These are phyloP conservation scores for Phylloporus rhodoxanthus DNA, from an alignment of 768 basidiomycete genomes.

Conservation along the genomic window DNA sequence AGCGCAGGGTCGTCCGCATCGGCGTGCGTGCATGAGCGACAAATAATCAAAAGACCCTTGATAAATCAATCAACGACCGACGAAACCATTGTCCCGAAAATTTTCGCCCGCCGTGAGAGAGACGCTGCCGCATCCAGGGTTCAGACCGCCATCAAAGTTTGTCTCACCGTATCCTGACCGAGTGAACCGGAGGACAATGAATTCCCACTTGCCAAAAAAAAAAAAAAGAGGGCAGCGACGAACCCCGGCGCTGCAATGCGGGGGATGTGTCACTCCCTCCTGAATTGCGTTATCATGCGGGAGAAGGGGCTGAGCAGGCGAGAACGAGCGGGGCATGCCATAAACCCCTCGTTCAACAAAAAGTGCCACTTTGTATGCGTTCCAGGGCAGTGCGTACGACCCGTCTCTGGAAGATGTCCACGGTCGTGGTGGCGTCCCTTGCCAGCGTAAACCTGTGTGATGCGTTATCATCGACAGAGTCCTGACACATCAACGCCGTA, in stretches of 20 bases:
- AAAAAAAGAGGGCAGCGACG: background rate
- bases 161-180: background rate
- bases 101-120: background rate
- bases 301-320: background rate
- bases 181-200: background rate
- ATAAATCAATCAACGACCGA: background rate
- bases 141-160: background rate
- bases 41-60: background rate
- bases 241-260: background rate
- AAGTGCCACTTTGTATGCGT: background rate
- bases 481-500: background rate
- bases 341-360: background rate
- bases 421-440: constrained; percentile 15
- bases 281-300: background rate
- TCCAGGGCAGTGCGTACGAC: background rate
- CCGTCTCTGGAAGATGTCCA: background rate
- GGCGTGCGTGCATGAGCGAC: background rate
- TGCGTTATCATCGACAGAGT: background rate
- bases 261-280: background rate
- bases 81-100: background rate
- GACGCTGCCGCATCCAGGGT: background rate
- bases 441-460: background rate
- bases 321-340: background rate
- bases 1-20: background rate
- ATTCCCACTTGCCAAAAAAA: background rate